Conservation (phyloP, 257 asterid species). For the Ilex asprella region DNA sequence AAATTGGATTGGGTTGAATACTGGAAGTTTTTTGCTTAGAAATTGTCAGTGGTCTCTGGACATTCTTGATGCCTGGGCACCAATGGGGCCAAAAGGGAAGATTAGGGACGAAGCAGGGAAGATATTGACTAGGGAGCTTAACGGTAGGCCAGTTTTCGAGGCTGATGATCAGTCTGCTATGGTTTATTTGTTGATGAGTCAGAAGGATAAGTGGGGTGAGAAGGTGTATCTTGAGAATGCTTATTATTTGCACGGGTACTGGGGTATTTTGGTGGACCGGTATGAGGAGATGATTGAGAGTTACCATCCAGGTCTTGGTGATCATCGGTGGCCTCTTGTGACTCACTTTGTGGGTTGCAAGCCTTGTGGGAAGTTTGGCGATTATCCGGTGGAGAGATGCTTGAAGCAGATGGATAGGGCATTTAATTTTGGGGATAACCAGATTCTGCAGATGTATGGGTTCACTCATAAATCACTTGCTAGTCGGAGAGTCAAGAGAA, state of each 20-base stretch:
- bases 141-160: conserved; percentile 9
- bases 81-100: conserved; percentile 16
- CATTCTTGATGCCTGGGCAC: conserved; percentile 11
- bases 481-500: conserved; percentile 10
- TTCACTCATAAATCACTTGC: conserved; percentile 6
- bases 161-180: conserved; percentile 14
- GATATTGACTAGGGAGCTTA: conserved; percentile 8
- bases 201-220: conserved; percentile 12
- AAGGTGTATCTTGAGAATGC: conserved; percentile 12
- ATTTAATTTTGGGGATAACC: conserved; percentile 15
- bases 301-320: conserved; percentile 13
- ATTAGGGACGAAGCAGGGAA: conserved; percentile 16
- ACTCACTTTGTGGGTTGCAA: conserved; percentile 20
- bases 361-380: conserved; percentile 17
- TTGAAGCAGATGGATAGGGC: conserved; percentile 16
- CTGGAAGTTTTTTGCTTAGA: conserved; percentile 14
- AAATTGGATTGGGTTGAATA: conserved; percentile 14
- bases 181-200: conserved; percentile 7
- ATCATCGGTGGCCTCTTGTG: conserved; percentile 13
- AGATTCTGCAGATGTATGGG: conserved; percentile 14
- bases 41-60: conserved; percentile 18
- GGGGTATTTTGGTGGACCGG: conserved; percentile 14
- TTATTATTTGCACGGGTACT: conserved; percentile 13
- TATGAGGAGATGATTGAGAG: conserved; percentile 15
- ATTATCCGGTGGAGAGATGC: conserved; percentile 16